Percentiles rank a stretch among this genome's conserved stretches.
Evolutionary conservation across 2,329 filamentous ascomycete species (phyloP).

Genomic region (Byssoonygena ceratinophila): DNA sequence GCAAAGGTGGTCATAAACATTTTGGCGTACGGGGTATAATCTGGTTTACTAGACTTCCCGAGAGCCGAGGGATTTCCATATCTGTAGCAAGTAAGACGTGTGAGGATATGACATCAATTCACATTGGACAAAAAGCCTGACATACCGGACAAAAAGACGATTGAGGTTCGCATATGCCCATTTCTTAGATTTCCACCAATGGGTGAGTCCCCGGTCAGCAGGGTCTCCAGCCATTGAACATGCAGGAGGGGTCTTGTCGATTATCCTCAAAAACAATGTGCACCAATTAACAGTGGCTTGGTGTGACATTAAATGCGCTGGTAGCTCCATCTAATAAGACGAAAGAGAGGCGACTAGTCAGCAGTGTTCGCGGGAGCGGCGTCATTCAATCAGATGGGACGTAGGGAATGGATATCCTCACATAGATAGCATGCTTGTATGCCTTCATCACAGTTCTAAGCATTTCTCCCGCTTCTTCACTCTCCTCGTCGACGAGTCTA

Average conservation of each 20-base stretch:
- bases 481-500: constrained; percentile 79
- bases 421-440: constrained; percentile 97
- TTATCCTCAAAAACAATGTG: constrained; percentile 81
- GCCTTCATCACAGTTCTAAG: constrained; percentile 88
- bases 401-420: constrained; percentile 47
- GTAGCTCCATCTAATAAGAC: constrained; percentile 64
- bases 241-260: constrained; percentile 72
- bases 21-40: constrained; percentile 74
- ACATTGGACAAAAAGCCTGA: constrained; percentile 7
- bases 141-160: constrained; percentile 79
- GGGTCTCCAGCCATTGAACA: constrained; percentile 67
- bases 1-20: constrained; percentile 84
- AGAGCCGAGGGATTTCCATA: constrained; percentile 79
- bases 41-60: constrained; percentile 61
- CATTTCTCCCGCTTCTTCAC: constrained; percentile 92
- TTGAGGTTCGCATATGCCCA: constrained; percentile 98
- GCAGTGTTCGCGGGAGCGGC: background rate
- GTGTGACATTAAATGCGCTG: constrained; percentile 64
- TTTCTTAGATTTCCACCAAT: constrained; percentile 99
- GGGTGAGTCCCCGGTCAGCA: constrained; percentile 80
- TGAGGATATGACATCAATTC: background rate
- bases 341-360: background rate
- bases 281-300: constrained; percentile 89
- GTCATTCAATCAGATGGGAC: background rate
- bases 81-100: constrained; percentile 39